Evolutionary conservation across 2,329 filamentous ascomycete species (phyloP).

Genomic region (Epichloe festucae): DNA sequence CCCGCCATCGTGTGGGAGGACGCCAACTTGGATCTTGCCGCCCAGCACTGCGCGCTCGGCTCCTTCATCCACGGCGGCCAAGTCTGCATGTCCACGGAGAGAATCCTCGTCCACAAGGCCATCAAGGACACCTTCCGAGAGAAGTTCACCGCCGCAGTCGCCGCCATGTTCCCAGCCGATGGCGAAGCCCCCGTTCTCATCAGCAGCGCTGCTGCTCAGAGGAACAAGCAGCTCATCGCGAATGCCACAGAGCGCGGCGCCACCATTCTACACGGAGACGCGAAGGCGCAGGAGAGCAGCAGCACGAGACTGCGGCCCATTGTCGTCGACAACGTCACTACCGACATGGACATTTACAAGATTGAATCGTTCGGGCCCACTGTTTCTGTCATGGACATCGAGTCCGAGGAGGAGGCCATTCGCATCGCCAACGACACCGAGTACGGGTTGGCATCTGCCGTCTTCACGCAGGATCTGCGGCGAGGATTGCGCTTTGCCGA

Average conservation of each 20-base stretch:
- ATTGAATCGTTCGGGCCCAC: conserved; percentile 69
- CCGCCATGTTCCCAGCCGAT: conserved; percentile 36
- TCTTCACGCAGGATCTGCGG: conserved; percentile 59
- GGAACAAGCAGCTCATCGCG: conserved; percentile 52
- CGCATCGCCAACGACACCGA: conserved; percentile 68
- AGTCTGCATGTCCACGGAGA: conserved; percentile 77
- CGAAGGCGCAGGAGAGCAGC: conserved; percentile 18
- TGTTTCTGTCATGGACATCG: conserved; percentile 52
- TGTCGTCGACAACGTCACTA: conserved; percentile 50
- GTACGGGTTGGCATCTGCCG: conserved; percentile 57
- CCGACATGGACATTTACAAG: conserved; percentile 58
- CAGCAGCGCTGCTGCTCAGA: conserved; percentile 49
- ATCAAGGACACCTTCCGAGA: conserved; percentile 33
- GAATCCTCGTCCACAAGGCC: conserved; percentile 45
- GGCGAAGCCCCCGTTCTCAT: conserved; percentile 57
- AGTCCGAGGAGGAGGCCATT: conserved; percentile 60
- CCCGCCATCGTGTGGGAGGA: conserved; percentile 69
- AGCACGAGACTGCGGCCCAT: conserved; percentile 44
- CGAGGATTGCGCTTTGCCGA: conserved; percentile 46
- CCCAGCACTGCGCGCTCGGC: conserved; percentile 52
- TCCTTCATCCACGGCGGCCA: conserved; percentile 65
- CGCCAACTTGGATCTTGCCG: conserved; percentile 62
- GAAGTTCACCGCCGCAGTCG: conserved; percentile 26
- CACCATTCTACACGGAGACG: conserved; percentile 28
- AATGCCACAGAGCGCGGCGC: conserved; percentile 60